phyloP scores from a whole-genome alignment of 495 filamentous ascomycete genomes.

The Articulospora tetracladia region DNA sequence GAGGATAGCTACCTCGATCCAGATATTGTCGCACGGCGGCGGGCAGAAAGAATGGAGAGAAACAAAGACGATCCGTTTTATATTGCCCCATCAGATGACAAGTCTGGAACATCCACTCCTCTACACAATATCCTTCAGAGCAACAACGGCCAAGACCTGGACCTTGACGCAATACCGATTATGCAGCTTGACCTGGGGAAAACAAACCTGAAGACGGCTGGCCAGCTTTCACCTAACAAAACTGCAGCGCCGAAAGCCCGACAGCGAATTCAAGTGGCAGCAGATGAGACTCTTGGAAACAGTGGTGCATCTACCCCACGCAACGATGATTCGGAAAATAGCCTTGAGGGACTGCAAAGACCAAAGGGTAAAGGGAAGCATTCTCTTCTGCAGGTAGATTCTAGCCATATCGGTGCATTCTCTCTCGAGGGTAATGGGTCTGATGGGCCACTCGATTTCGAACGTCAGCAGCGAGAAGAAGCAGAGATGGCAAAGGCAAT shows the following conservation, averaged over 20 bases:
- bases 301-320: constrained; percentile 28
- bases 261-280: constrained; percentile 32
- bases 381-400: constrained; percentile 76
- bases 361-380: constrained; percentile 42
- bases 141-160: constrained; percentile 68
- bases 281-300: constrained; percentile 24
- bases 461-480: constrained; percentile 57
- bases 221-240: constrained; percentile 21
- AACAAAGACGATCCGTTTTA: constrained; percentile 96
- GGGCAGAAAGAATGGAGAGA: constrained; percentile 66
- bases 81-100: constrained; percentile 56
- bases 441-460: constrained; percentile 34
- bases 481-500: constrained; percentile 81
- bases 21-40: constrained; percentile 58
- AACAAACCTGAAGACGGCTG: constrained; percentile 20
- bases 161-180: constrained; percentile 92
- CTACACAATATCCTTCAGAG: constrained; percentile 66
- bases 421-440: constrained; percentile 51
- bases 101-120: constrained; percentile 57
- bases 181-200: constrained; percentile 79
- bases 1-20: constrained; percentile 59
- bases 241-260: constrained; percentile 18
- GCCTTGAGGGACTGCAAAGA: constrained; percentile 16
- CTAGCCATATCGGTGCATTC: constrained; percentile 67
- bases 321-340: constrained; percentile 36